Percentiles rank a stretch among this genome's conserved stretches.
Conservation (phyloP, 768 basidiomycete species). For the Crassisporium funariophilum region DNA sequence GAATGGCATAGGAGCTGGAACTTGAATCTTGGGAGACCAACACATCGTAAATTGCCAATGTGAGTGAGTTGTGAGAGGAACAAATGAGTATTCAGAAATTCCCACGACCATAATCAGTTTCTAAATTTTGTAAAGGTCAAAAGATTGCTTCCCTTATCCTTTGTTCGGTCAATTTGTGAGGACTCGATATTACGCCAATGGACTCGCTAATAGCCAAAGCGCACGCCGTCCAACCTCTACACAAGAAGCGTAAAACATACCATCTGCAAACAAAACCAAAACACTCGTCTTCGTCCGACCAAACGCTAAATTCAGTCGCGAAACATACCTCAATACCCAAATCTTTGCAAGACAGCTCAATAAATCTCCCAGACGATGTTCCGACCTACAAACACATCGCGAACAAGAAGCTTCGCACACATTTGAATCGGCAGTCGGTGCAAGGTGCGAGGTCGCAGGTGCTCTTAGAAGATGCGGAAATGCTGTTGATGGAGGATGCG, state of each 20-base stretch:
- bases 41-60: too few relatives aligned
- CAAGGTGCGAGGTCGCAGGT: constrained; percentile 64
- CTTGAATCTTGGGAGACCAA: too few relatives aligned
- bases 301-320: constrained; percentile 58
- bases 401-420: constrained; percentile 75
- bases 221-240: constrained; percentile 52
- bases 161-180: too few relatives aligned
- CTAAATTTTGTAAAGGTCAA: too few relatives aligned
- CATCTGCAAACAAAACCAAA: constrained; percentile 26
- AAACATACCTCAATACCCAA: constrained; percentile 64
- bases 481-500: constrained; percentile 66
- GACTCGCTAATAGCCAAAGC: constrained; percentile 75
- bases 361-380: constrained; percentile 47
- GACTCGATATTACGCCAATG: constrained; percentile 50
- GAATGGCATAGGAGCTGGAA: too few relatives aligned
- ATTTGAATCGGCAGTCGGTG: constrained; percentile 62
- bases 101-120: too few relatives aligned
- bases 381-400: constrained; percentile 62
- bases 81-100: too few relatives aligned
- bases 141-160: too few relatives aligned
- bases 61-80: too few relatives aligned
- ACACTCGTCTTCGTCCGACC: constrained; percentile 39
- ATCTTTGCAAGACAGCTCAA: constrained; percentile 61
- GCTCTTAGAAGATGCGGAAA: constrained; percentile 69
- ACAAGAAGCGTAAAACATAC: constrained; percentile 44